phyloP scores from a whole-genome alignment of 2,329 filamentous ascomycete genomes.

The Fusarium beomiforme region DNA sequence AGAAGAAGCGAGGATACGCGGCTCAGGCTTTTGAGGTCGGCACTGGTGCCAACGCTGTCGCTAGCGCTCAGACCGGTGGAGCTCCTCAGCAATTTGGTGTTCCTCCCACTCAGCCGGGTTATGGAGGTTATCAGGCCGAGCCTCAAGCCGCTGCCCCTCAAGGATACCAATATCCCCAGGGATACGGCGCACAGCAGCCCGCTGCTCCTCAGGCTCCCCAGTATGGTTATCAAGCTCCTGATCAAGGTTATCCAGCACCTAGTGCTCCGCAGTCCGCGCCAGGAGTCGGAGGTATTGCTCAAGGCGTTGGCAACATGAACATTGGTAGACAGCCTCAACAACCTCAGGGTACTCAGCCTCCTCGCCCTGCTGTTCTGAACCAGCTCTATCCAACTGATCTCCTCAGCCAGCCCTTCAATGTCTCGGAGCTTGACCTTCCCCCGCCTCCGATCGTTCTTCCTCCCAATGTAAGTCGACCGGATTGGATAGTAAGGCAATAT shows the following conservation, averaged over 20 bases:
- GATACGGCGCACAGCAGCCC: conserved; percentile 57
- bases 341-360: conserved; percentile 50
- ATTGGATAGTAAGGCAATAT: neutral
- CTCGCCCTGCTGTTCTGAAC: conserved; percentile 71
- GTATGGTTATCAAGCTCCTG: conserved; percentile 74
- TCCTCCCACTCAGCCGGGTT: conserved; percentile 59
- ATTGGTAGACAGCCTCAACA: conserved; percentile 66
- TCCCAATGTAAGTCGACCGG: conserved; percentile 76
- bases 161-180: conserved; percentile 55
- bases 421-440: conserved; percentile 88
- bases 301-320: conserved; percentile 87
- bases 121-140: conserved; percentile 68
- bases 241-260: conserved; percentile 71
- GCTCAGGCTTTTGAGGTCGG: conserved; percentile 95
- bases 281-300: conserved; percentile 75
- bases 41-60: conserved; percentile 80
- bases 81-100: conserved; percentile 58
- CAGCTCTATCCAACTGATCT: conserved; percentile 93
- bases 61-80: conserved; percentile 57
- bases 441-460: conserved; percentile 92
- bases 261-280: conserved; percentile 47
- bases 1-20: conserved; percentile 96
- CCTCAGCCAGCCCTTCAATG: conserved; percentile 91
- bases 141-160: conserved; percentile 51
- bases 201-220: conserved; percentile 51